Conservation (phyloP, 2,329 filamentous ascomycete species). For the Cylindrodendrum hubeiense region DNA sequence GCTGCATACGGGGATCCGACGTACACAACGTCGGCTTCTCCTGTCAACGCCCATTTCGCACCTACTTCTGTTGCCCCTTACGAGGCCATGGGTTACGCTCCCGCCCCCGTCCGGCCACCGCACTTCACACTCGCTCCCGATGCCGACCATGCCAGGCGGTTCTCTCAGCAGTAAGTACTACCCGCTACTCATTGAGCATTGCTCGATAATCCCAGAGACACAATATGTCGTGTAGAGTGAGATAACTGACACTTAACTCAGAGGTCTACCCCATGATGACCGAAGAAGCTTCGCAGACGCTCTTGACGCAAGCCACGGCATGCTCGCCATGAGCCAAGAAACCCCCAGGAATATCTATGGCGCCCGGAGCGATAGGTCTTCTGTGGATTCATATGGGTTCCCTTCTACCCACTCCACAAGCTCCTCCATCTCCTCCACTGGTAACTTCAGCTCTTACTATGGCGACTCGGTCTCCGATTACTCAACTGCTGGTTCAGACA, state of each 20-base stretch:
- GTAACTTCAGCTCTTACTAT: slow-evolving; percentile 87
- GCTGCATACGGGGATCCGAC: slow-evolving; percentile 79
- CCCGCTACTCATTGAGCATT: slow-evolving; percentile 34
- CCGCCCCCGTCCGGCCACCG: slow-evolving; percentile 69
- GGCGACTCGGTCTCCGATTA: slow-evolving; percentile 92
- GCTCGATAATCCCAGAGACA: background rate
- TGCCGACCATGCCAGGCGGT: slow-evolving; percentile 71
- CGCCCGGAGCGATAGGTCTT: slow-evolving; percentile 74
- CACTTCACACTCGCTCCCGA: slow-evolving; percentile 69
- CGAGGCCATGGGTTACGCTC: slow-evolving; percentile 81
- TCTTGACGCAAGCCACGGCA: slow-evolving; percentile 91
- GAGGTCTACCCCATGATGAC: slow-evolving; percentile 63
- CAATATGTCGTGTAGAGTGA: background rate
- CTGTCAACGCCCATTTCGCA: slow-evolving; percentile 74
- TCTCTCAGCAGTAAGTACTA: slow-evolving; percentile 85
- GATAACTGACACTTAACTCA: slow-evolving; percentile 10
- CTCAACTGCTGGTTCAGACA: slow-evolving; percentile 88
- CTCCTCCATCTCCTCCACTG: slow-evolving; percentile 89
- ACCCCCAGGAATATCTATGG: slow-evolving; percentile 93
- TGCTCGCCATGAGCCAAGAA: slow-evolving; percentile 96
- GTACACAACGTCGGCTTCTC: slow-evolving; percentile 76
- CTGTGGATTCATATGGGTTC: slow-evolving; percentile 91
- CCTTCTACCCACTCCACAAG: slow-evolving; percentile 85
- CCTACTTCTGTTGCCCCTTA: slow-evolving; percentile 76
- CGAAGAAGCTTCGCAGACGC: slow-evolving; percentile 85